phyloP scores from a whole-genome alignment of 495 filamentous ascomycete genomes.

The Aspergillus sclerotiicarbonarius region DNA sequence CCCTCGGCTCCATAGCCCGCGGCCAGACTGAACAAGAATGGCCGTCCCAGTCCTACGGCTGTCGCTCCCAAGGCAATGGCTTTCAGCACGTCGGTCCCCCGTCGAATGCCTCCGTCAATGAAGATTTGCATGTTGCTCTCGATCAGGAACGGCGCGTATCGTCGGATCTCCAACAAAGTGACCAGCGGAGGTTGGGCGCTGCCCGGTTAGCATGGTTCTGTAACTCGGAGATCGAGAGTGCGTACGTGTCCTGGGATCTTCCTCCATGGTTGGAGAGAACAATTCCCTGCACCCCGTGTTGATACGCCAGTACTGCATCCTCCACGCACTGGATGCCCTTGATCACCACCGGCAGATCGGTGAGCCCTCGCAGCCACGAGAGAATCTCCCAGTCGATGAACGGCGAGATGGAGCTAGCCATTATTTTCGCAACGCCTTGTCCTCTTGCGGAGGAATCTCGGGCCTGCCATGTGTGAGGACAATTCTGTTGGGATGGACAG shows the following conservation, averaged over 20 bases:
- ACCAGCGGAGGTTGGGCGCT: constrained; percentile 72
- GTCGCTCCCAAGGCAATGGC: constrained; percentile 81
- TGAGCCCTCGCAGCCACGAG: constrained; percentile 74
- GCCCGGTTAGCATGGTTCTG: constrained; percentile 62
- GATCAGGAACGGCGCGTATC: constrained; percentile 52
- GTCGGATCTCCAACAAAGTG: constrained; percentile 69
- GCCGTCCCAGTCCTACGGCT: constrained; percentile 81
- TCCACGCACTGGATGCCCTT: constrained; percentile 90
- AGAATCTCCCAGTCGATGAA: constrained; percentile 76
- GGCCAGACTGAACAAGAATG: constrained; percentile 82
- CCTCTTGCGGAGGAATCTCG: constrained; percentile 12
- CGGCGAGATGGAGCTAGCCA: constrained; percentile 82
- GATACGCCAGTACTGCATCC: constrained; percentile 70
- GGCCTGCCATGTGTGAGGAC: background rate
- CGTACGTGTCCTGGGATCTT: constrained; percentile 44
- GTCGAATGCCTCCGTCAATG: constrained; percentile 78
- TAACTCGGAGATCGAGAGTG: constrained; percentile 9
- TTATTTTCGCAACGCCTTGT: constrained; percentile 72
- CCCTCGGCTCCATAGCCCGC: constrained; percentile 47
- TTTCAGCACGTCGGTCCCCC: constrained; percentile 86
- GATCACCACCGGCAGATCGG: constrained; percentile 80
- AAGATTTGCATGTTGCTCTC: constrained; percentile 73
- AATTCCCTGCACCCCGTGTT: constrained; percentile 75
- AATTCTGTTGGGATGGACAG: background rate
- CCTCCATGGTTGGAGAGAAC: constrained; percentile 60